Percentiles rank a stretch among this genome's conserved stretches.
Evolutionary conservation across 2,329 filamentous ascomycete genomes (phyloP).

Genomic region (Trichoderma breve): DNA sequence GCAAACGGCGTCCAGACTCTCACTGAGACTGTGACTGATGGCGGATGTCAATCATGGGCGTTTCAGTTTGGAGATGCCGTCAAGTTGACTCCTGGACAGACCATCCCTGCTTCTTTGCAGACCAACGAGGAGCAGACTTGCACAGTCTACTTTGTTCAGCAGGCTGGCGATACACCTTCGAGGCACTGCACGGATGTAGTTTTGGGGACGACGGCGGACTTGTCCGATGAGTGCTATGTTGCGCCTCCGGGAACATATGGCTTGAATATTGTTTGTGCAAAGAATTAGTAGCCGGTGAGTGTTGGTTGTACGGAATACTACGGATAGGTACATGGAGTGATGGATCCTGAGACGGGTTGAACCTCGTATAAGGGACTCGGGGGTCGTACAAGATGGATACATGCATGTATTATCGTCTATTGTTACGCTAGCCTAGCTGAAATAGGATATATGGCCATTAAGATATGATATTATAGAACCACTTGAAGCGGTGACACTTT

Average conservation of each 20-base stretch:
- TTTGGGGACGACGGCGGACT: not conserved
- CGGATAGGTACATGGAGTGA: not conserved
- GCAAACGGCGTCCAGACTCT: not conserved
- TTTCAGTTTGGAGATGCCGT: not conserved
- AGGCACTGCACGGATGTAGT: not conserved
- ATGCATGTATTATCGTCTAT: not conserved
- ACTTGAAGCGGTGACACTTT: not conserved
- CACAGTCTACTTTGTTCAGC: not conserved
- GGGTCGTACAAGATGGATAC: not conserved
- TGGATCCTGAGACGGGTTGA: not conserved
- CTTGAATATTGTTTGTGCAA: not conserved
- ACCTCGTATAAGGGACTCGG: not conserved
- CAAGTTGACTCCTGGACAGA: not conserved
- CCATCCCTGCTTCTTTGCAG: not conserved
- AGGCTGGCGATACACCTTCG: not conserved
- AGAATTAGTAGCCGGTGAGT: not conserved
- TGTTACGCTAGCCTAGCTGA: not conserved
- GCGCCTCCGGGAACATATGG: not conserved
- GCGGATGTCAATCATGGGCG: not conserved
- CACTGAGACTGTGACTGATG: not conserved
- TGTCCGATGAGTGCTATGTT: not conserved
- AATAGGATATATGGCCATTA: not conserved
- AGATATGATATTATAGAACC: not conserved
- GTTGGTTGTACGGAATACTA: not conserved
- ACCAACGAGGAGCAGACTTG: not conserved